phyloP scores from a whole-genome alignment of 148 eudicot genomes.

The Vaccinium vitisidaea region DNA sequence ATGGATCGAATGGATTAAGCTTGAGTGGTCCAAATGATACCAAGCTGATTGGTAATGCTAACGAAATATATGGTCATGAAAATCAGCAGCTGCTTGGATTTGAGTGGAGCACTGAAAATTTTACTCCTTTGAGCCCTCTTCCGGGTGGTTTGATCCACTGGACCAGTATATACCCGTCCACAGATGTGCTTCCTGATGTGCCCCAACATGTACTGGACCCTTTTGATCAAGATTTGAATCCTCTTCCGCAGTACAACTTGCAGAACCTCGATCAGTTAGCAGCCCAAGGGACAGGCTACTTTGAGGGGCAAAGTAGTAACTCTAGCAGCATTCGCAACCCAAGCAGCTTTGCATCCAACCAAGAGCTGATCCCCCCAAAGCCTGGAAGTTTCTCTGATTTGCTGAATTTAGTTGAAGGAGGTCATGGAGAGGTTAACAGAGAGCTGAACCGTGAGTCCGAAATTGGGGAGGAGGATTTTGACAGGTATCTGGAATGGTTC shows the following conservation, averaged over 20 bases:
- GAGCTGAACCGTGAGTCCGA: neutral
- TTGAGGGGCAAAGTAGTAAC: neutral
- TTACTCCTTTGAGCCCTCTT: neutral
- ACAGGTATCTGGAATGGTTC: constrained; percentile 3
- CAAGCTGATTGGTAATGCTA: neutral
- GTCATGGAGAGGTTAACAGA: neutral
- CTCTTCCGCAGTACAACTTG: neutral
- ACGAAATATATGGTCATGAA: neutral
- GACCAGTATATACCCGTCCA: neutral
- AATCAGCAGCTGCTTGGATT: constrained; percentile 1
- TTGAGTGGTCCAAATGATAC: neutral
- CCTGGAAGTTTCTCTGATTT: neutral
- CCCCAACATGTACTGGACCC: neutral
- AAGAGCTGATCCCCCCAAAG: neutral
- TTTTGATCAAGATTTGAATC: constrained; percentile 1
- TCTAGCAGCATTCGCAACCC: neutral
- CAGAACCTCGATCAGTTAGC: neutral
- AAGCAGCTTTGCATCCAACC: neutral
- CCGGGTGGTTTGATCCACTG: neutral
- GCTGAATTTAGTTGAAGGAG: constrained; percentile 1
- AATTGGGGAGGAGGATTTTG: neutral
- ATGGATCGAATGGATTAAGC: neutral
- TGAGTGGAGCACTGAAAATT: neutral
- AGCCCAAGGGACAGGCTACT: neutral
- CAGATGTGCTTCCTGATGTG: neutral